These are phyloP conservation scores for Tolypocladium pustulatum DNA, from an alignment of 2,329 filamentous ascomycete genomes.

Conservation along the genomic window DNA sequence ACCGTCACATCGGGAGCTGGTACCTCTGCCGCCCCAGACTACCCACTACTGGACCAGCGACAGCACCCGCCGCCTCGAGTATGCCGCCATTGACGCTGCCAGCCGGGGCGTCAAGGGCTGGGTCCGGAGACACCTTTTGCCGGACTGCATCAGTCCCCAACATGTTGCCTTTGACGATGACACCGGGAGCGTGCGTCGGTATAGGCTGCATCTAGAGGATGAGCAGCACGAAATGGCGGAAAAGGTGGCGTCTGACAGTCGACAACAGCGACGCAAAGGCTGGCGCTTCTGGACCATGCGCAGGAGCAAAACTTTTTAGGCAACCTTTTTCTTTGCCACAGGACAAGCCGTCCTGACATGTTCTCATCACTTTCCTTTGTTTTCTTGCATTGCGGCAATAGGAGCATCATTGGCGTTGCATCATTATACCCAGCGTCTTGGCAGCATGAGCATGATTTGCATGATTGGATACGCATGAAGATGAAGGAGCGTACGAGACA, in stretches of 20 bases:
- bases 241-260: slow-evolving; percentile 7
- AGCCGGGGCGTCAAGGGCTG: slow-evolving; percentile 50
- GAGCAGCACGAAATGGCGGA: slow-evolving; percentile 22
- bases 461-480: background rate
- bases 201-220: slow-evolving; percentile 46
- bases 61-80: slow-evolving; percentile 50
- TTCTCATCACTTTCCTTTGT: background rate
- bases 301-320: slow-evolving; percentile 11
- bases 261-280: slow-evolving; percentile 10
- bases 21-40: slow-evolving; percentile 38
- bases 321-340: background rate
- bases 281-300: slow-evolving; percentile 19
- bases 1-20: background rate
- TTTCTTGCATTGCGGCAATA: background rate
- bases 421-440: background rate
- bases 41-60: slow-evolving; percentile 60
- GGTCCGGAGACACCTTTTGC: slow-evolving; percentile 45
- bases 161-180: slow-evolving; percentile 51
- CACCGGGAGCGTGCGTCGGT: slow-evolving; percentile 51
- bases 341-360: background rate
- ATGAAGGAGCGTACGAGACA: background rate
- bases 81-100: slow-evolving; percentile 55
- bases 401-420: background rate
- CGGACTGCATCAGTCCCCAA: slow-evolving; percentile 48
- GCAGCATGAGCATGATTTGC: background rate